Percentiles rank a stretch among this genome's conserved stretches.
These are phyloP conservation scores for Trichoderma simmonsii DNA, from an alignment of 2,329 filamentous ascomycete genomes.

Conservation along the genomic window DNA sequence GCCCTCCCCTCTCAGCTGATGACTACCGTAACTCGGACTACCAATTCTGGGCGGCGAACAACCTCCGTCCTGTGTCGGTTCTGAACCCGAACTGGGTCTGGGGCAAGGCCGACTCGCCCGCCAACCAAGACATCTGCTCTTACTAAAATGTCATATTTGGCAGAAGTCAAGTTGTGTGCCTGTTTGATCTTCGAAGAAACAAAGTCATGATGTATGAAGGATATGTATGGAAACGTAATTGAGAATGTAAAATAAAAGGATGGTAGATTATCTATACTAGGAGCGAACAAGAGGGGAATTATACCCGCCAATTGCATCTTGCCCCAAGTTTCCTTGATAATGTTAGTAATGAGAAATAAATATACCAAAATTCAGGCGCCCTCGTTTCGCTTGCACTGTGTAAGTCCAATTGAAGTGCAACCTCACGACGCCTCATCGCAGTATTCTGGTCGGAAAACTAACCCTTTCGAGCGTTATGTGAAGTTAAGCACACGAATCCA, in stretches of 20 bases:
- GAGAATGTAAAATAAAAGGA: background rate
- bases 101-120: slow-evolving; percentile 21
- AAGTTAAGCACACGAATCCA: background rate
- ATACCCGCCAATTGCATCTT: background rate
- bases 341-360: background rate
- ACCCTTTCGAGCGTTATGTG: background rate
- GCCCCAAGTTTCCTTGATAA: background rate
- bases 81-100: slow-evolving; percentile 21
- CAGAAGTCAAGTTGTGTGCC: rapidly evolving
- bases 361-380: background rate
- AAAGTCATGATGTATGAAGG: background rate
- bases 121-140: slow-evolving; percentile 21
- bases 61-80: slow-evolving; percentile 20
- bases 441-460: background rate
- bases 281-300: background rate
- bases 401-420: background rate
- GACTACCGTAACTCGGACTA: slow-evolving; percentile 23
- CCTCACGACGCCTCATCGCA: background rate
- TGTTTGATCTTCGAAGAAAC: rapidly evolving
- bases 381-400: background rate
- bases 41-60: slow-evolving; percentile 22
- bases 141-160: background rate
- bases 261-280: background rate
- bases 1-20: slow-evolving; percentile 18
- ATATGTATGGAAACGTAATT: background rate